These are phyloP conservation scores for Torulaspora quercuum DNA, from an alignment of 805 yeast species.

Conservation along the genomic window DNA sequence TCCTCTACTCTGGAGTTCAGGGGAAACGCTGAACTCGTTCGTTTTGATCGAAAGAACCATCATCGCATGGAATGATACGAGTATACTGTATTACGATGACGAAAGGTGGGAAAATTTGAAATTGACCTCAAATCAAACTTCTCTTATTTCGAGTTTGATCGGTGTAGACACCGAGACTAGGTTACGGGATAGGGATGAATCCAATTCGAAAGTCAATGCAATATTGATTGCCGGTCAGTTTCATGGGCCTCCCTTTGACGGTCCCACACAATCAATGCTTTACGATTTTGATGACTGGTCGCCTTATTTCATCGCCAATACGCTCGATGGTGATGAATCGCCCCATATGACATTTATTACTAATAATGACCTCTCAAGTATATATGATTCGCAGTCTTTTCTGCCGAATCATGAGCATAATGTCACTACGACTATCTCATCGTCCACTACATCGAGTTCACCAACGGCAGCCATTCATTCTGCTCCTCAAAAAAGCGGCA, in stretches of 20 bases:
- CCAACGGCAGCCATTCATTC: constrained; percentile 12
- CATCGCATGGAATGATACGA: constrained; percentile 25
- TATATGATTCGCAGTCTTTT: constrained; percentile 16
- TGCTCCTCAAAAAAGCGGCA: constrained; percentile 15
- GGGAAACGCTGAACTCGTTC: constrained; percentile 19
- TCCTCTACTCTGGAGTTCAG: constrained; percentile 15
- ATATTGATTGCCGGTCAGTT: constrained; percentile 41
- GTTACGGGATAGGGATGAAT: constrained; percentile 7
- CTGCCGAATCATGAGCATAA: constrained; percentile 12
- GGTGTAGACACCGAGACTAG: neutral
- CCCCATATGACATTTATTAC: constrained; percentile 20
- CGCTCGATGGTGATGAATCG: neutral
- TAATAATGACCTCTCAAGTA: constrained; percentile 39
- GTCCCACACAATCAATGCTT: constrained; percentile 22
- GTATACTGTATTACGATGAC: constrained; percentile 12
- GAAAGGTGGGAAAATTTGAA: constrained; percentile 12
- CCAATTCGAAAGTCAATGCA: constrained; percentile 1
- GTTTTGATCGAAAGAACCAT: constrained; percentile 11
- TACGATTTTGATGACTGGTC: constrained; percentile 27
- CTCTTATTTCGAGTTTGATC: neutral
- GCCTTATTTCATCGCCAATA: constrained; percentile 22
- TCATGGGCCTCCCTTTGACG: constrained; percentile 37
- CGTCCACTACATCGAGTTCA: constrained; percentile 23
- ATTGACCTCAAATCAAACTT: neutral
- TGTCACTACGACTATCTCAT: constrained; percentile 18